Base-by-base conservation (phyloP, 495 filamentous ascomycete genomes). In the Aspergillus baeticus region DNA sequence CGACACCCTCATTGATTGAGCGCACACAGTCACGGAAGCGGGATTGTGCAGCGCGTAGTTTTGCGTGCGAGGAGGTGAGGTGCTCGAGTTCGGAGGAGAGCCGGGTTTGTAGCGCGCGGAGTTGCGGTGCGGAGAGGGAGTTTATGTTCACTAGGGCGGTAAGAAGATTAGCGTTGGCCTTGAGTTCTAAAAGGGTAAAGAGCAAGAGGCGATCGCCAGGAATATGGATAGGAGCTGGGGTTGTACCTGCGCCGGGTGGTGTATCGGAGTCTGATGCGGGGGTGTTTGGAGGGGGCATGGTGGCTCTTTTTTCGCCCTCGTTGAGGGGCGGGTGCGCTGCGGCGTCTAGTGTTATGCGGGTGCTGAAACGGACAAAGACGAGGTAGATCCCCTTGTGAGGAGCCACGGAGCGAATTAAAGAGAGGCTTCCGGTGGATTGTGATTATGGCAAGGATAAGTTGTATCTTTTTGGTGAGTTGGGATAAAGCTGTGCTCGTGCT, bases 21-120 rank as follows among this genome's bases (percentile, higher is more conserved):
- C 75, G 79, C 46, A 96, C 80, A 69, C 95, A 98, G 66, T 98
- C 93, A 31, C 85, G 79, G 79, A 98, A 98, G 69, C 92, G 94
- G 49, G 84, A 77, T 68, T 96, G 95, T 15, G 94, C 95, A 26
- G 85, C 84, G 57, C 90, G 89, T 29, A 98, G 84, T 72, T 94
- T 92, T 35, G 85, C 73, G 77, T 95, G 96, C 11, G 95, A 97
- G 52, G 74, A 80, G 0, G 90, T 95, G 59, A 98, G 85, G 76
- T 96, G 92, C 67, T 96, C 88, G 58, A 98, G 84, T 66, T 98
- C 94, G 60, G 92, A 86, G 69, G 96, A 93, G 55, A 98, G 88
- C 67, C 96, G 92, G 69, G 94, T 91, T 75, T 98, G 96, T 38
- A 98, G 84, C 38, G 80, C 74, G 60, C 76, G 80, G 55, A 88